Evolutionary conservation across 139 green algal species (phyloP).

Genomic region (Deuterostichococcus epilithicus): DNA sequence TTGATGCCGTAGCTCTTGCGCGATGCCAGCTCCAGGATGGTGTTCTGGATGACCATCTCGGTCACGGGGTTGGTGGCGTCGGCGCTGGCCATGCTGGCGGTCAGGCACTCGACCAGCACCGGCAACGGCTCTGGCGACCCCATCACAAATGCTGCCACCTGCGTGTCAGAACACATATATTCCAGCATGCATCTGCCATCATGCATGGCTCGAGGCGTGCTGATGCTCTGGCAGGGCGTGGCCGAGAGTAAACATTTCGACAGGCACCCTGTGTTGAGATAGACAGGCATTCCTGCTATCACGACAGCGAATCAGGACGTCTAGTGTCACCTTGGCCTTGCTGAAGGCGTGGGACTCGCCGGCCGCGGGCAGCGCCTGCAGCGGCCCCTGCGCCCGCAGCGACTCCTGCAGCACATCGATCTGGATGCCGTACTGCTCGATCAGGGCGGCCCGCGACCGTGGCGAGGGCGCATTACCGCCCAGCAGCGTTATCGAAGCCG

Average conservation of each 20-base stretch:
- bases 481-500: background rate
- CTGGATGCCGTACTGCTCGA: background rate
- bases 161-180: slow-evolving; percentile 22
- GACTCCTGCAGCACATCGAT: background rate
- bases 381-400: background rate
- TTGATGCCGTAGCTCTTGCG: slow-evolving; percentile 59
- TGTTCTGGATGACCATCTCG: slow-evolving; percentile 20
- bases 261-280: no score
- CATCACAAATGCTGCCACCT: slow-evolving; percentile 38
- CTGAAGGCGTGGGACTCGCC: background rate
- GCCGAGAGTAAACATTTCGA: background rate
- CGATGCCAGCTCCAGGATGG: slow-evolving; percentile 51
- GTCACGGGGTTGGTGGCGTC: slow-evolving; percentile 15
- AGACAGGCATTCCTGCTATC: no score
- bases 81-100: slow-evolving; percentile 18
- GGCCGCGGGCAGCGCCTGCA: background rate
- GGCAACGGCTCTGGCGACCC: slow-evolving; percentile 31
- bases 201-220: no score
- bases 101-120: slow-evolving; percentile 29
- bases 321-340: background rate
- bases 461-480: background rate
- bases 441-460: background rate
- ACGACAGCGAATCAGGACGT: no score
- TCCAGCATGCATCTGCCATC: no score
- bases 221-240: no score